phyloP scores from a whole-genome alignment of 305 asterid species.

The Monarda citriodora region DNA sequence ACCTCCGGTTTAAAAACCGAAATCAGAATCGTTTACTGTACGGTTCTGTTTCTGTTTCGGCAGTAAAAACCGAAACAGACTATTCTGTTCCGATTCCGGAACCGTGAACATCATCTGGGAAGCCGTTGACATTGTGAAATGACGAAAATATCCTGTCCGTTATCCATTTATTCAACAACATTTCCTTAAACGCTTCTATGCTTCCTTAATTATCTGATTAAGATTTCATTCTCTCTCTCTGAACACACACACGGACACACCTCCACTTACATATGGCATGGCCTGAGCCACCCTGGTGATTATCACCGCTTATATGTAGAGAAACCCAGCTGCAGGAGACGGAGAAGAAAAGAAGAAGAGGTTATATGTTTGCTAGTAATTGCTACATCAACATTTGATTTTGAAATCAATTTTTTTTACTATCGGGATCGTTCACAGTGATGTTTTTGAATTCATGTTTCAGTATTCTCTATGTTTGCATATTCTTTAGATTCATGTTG shows the following conservation, averaged over 20 bases:
- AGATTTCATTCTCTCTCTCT: slow-evolving; percentile 21
- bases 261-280: background rate
- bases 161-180: slow-evolving; percentile 40
- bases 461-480: background rate
- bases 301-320: slow-evolving; percentile 1
- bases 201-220: slow-evolving; percentile 26
- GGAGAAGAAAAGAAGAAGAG: slow-evolving; percentile 3
- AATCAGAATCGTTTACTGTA: no score
- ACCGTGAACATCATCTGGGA: no score
- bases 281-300: slow-evolving; percentile 17
- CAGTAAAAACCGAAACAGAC: no score
- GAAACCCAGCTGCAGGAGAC: slow-evolving; percentile 3
- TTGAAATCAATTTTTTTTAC: slow-evolving; percentile 10
- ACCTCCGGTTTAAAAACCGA: no score
- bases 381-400: slow-evolving; percentile 16
- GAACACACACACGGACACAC: background rate
- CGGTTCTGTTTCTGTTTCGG: no score
- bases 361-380: slow-evolving; percentile 8
- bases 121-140: slow-evolving; percentile 22
- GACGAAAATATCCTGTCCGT: slow-evolving; percentile 57
- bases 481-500: slow-evolving; percentile 1
- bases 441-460: slow-evolving; percentile 1
- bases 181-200: slow-evolving; percentile 18
- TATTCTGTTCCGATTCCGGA: no score
- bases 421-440: slow-evolving; percentile 13